phyloP scores from a whole-genome alignment of 2,329 filamentous ascomycete species.

The Elsinoe necatrix region DNA sequence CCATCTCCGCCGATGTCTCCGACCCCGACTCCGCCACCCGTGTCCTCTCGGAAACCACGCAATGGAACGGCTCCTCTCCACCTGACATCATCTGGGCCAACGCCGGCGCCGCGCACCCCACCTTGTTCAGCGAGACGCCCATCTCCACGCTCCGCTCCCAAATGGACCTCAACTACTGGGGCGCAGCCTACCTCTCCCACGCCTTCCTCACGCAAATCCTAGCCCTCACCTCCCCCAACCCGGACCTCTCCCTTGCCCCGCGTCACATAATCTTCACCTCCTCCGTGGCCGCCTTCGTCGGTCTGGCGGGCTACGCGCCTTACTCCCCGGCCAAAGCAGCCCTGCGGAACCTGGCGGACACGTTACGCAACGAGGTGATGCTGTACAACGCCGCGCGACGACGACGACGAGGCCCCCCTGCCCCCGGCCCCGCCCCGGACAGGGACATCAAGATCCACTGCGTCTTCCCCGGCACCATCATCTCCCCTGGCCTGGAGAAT shows the following conservation, averaged over 20 bases:
- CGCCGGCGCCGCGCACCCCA: constrained; percentile 65
- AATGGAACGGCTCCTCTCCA: constrained; percentile 65
- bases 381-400: constrained; percentile 66
- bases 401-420: too few species aligned
- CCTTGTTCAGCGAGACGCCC: constrained; percentile 68
- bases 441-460: constrained; percentile 70
- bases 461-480: constrained; percentile 77
- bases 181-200: constrained; percentile 76
- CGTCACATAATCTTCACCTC: constrained; percentile 84
- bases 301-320: constrained; percentile 70
- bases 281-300: constrained; percentile 65
- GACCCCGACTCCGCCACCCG: constrained; percentile 58
- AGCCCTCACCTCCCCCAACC: constrained; percentile 30
- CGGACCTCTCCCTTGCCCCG: constrained; percentile 42
- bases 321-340: constrained; percentile 84
- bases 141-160: constrained; percentile 60
- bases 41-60: constrained; percentile 61
- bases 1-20: constrained; percentile 75
- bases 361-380: constrained; percentile 71
- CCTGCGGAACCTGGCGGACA: constrained; percentile 73
- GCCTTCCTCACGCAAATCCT: constrained; percentile 71
- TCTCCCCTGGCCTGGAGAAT: constrained; percentile 61
- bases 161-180: constrained; percentile 92
- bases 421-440: constrained; percentile 45
- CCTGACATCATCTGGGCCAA: constrained; percentile 90